Base-by-base conservation (phyloP, 768 basidiomycete species). In the Rhodosporidiobolus odoratus region DNA sequence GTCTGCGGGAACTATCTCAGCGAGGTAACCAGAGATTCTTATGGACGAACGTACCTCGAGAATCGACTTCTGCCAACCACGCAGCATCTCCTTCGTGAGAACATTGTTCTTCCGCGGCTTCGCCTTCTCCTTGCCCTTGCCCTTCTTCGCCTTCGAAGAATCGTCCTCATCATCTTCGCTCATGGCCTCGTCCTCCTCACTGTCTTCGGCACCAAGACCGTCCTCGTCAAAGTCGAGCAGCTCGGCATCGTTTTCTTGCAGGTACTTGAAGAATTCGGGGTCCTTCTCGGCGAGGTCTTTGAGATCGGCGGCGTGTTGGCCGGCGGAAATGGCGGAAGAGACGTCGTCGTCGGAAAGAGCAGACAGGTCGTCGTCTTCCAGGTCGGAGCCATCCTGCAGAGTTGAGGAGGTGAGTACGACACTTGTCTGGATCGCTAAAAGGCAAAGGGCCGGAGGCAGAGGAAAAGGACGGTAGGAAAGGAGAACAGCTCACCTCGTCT, bases 241-340 rank as follows among this genome's bases (percentile, higher is more conserved):
- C 65, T 92, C 93, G 68, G 83, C 82, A 80, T 99, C 96, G 77
- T 99, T 93, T 80, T 98, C 91, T 81, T 94, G 89, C 3, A 99
- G 84, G 78, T 94, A 99, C 81, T 94, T 92, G 88, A 86, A 99
- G 82, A 98, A 99, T 78, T 96, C 95, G n/a, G 95, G 95, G 79
- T 99, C 95, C 79, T 92, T 92, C 80, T 95, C 89, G 2, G 91
- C 91, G 43, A 99, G 85, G 77, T 90, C 88, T 47, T 90, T 87
- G 21, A 99, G 84, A 65, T 95, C 90, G 54, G 87, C 80, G 69
- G 92, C 81, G 82, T 97, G 95, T 8, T 83, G 80, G 62, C 83
- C 82, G 32, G 88, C 91, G 65, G 90, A 89, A 62, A 88, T 89
- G 41, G 77, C 79, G 43, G 75, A 80, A n/a, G 76, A 81, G 23